Evolutionary conservation across 2,329 filamentous ascomycete genomes (phyloP).

Genomic region (Colletotrichum sublineola): DNA sequence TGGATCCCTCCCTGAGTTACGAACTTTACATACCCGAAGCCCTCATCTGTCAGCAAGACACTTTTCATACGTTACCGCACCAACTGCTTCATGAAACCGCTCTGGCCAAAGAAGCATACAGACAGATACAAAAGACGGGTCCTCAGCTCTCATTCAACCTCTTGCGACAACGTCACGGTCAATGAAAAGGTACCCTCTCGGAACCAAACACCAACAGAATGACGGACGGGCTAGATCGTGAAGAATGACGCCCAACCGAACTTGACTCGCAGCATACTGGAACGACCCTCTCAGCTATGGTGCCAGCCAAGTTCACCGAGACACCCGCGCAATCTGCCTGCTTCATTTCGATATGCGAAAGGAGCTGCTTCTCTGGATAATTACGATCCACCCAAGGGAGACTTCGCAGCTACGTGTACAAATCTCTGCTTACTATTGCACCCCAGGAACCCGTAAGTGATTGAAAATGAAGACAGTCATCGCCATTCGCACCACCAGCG

Average conservation of each 20-base stretch:
- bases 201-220: constrained; percentile 10
- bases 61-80: not conserved
- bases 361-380: not conserved
- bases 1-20: constrained; percentile 6
- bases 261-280: constrained; percentile 8
- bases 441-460: not conserved
- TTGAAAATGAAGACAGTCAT: not conserved
- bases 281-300: constrained; percentile 17
- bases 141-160: not conserved
- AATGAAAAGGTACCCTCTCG: not conserved
- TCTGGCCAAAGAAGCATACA: not conserved
- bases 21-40: constrained; percentile 19
- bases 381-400: constrained; percentile 9
- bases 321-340: constrained; percentile 29
- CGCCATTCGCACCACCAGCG: not conserved
- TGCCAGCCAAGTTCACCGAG: constrained; percentile 13
- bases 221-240: not conserved
- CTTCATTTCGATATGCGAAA: constrained; percentile 16
- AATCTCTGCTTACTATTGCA: not conserved
- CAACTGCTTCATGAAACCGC: constrained; percentile 19
- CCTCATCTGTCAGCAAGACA: constrained; percentile 15
- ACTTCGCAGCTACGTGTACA: not conserved
- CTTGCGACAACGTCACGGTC: not conserved
- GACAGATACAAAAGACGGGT: not conserved
- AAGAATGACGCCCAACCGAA: not conserved